These are phyloP conservation scores for Nemania sp. DNA, from an alignment of 2,329 filamentous ascomycete species.

Conservation along the genomic window DNA sequence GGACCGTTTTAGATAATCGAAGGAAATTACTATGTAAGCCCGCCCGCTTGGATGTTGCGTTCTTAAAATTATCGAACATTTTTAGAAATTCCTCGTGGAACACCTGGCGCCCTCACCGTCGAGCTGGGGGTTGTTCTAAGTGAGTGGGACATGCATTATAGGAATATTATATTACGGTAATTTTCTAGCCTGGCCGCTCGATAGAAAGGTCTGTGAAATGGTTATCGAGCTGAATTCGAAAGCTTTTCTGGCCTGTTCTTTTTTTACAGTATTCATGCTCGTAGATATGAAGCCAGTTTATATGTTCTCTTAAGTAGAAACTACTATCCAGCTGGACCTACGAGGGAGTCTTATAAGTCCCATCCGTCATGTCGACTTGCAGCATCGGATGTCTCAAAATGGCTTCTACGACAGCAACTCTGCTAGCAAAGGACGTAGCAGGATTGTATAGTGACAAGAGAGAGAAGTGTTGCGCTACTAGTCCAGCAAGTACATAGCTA, in stretches of 20 bases:
- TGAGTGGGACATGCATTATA: too few relatives aligned
- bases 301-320: conserved; percentile 39
- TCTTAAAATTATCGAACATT: too few relatives aligned
- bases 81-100: too few relatives aligned
- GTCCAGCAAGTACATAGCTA: conserved; percentile 44
- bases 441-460: conserved; percentile 41
- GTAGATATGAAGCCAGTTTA: conserved; percentile 40
- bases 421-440: conserved; percentile 24
- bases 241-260: conserved; percentile 10
- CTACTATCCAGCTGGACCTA: conserved; percentile 39
- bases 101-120: too few relatives aligned
- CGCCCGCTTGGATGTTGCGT: too few relatives aligned
- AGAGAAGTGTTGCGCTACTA: conserved; percentile 45
- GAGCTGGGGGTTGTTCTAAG: too few relatives aligned
- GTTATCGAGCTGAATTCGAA: conserved; percentile 37
- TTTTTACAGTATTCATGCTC: conserved; percentile 31
- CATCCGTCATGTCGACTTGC: conserved; percentile 41
- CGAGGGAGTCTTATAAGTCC: conserved; percentile 32
- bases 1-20: too few relatives aligned
- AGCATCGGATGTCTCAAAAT: conserved; percentile 40
- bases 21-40: too few relatives aligned
- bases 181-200: conserved; percentile 40
- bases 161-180: conserved; percentile 34
- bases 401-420: conserved; percentile 27
- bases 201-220: conserved; percentile 32